Evolutionary conservation across 805 yeast genomes (phyloP).

Genomic region (Torulaspora indica): DNA sequence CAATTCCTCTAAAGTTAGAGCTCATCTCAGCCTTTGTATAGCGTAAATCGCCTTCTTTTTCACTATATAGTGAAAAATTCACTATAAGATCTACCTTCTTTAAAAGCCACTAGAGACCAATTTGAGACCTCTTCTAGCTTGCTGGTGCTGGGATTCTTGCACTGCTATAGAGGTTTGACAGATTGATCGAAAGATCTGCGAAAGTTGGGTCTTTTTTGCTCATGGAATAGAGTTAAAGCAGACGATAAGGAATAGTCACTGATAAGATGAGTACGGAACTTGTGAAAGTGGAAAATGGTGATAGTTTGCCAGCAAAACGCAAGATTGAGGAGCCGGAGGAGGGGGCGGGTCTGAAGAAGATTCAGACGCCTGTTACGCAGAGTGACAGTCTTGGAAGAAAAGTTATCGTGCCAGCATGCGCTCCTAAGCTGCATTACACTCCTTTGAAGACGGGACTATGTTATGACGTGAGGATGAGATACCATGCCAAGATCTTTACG

Average conservation of each 20-base stretch:
- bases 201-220: not conserved
- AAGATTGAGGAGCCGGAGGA: slow-evolving; percentile 13
- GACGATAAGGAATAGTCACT: not conserved
- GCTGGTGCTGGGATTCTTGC: not conserved
- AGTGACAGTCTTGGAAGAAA: slow-evolving; percentile 29
- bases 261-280: slow-evolving; percentile 6
- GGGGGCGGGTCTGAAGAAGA: slow-evolving; percentile 3
- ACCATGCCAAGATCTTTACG: slow-evolving; percentile 91
- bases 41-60: slow-evolving; percentile 3
- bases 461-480: slow-evolving; percentile 95
- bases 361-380: not conserved
- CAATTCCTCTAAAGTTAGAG: not conserved
- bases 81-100: not conserved
- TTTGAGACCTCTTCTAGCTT: not conserved
- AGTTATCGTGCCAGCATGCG: slow-evolving; percentile 51
- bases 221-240: not conserved
- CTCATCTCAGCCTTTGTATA: slow-evolving; percentile 3
- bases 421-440: slow-evolving; percentile 64
- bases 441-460: slow-evolving; percentile 89
- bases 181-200: not conserved
- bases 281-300: slow-evolving; percentile 8
- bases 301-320: slow-evolving; percentile 8
- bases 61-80: not conserved
- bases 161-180: not conserved
- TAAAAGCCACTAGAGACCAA: not conserved